Percentiles rank a stretch among this genome's conserved stretches.
Conservation (phyloP, 2,329 filamentous ascomycete species). For the Fusarium sororula region DNA sequence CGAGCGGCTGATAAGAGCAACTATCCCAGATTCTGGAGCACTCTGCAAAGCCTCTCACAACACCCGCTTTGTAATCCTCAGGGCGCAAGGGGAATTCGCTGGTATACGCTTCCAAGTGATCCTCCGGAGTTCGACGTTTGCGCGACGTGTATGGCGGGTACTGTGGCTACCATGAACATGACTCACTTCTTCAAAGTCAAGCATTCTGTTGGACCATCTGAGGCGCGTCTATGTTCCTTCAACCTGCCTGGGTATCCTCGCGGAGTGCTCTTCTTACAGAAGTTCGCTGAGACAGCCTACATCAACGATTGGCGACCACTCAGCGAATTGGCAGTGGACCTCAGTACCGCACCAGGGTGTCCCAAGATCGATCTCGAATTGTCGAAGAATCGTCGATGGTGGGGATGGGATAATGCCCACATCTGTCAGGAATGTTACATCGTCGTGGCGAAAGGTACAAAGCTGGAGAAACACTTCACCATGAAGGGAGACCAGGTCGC, state of each 20-base stretch:
- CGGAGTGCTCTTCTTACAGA: neutral
- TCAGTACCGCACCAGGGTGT: neutral
- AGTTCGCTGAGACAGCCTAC: neutral
- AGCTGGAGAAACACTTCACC: neutral
- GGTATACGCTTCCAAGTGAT: neutral
- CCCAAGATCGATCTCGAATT: neutral
- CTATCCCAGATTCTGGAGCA: neutral
- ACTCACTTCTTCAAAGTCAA: neutral
- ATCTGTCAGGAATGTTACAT: neutral
- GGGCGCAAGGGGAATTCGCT: neutral
- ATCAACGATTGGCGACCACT: neutral
- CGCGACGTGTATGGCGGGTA: neutral
- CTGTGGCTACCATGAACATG: neutral
- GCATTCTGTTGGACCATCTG: rapidly evolving
- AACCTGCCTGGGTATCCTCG: neutral
- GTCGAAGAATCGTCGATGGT: neutral
- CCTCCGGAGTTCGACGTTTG: neutral
- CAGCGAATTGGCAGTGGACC: neutral
- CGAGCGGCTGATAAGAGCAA: neutral
- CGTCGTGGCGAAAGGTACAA: neutral
- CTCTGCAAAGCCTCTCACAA: neutral
- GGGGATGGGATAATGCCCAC: neutral
- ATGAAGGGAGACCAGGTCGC: neutral
- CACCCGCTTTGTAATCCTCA: neutral
- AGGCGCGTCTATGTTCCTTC: neutral